These are phyloP conservation scores for Pythium graminicola DNA, from an alignment of 352 stramenopile genomes.

Conservation along the genomic window DNA sequence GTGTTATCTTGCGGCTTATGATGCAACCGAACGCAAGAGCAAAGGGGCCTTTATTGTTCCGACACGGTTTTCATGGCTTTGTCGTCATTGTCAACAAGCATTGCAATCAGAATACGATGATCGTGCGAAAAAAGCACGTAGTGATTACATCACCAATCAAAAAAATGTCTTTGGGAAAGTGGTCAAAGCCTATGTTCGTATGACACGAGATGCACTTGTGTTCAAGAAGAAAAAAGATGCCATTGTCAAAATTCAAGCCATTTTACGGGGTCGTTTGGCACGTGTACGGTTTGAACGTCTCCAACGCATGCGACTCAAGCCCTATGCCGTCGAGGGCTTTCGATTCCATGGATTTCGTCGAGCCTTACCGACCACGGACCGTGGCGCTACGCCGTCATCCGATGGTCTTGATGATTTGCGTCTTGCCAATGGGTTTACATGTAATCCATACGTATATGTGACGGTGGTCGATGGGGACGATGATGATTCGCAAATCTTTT, in stretches of 20 bases:
- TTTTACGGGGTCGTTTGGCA: conserved; percentile 41
- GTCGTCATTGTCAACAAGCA: conserved; percentile 37
- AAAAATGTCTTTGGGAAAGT: conserved; percentile 45
- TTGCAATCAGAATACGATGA: conserved; percentile 59
- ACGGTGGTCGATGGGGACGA: conserved; percentile 60
- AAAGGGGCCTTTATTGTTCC: conserved; percentile 53
- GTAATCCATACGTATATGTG: conserved; percentile 69
- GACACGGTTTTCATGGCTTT: conserved; percentile 53
- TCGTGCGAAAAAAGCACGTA: conserved; percentile 29
- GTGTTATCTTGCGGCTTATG: conserved; percentile 46
- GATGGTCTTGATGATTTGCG: conserved; percentile 37
- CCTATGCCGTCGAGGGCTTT: conserved; percentile 43
- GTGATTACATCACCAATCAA: conserved; percentile 37
- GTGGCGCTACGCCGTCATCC: not conserved
- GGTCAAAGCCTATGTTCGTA: conserved; percentile 57
- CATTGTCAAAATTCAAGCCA: conserved; percentile 50
- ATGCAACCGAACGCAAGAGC: conserved; percentile 28
- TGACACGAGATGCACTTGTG: conserved; percentile 46
- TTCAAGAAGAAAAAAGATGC: conserved; percentile 58
- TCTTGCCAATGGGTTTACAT: conserved; percentile 62
- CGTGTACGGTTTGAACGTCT: conserved; percentile 40
- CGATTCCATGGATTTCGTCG: conserved; percentile 22
- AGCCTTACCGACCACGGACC: not conserved
- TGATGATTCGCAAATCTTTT: conserved; percentile 59
- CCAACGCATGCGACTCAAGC: conserved; percentile 49